A percentile compares a stretch with the other conserved stretches of the same genome.
phyloP scores from a whole-genome alignment of 371 early-diverging fungal genomes.

The Mortierella sp. region DNA sequence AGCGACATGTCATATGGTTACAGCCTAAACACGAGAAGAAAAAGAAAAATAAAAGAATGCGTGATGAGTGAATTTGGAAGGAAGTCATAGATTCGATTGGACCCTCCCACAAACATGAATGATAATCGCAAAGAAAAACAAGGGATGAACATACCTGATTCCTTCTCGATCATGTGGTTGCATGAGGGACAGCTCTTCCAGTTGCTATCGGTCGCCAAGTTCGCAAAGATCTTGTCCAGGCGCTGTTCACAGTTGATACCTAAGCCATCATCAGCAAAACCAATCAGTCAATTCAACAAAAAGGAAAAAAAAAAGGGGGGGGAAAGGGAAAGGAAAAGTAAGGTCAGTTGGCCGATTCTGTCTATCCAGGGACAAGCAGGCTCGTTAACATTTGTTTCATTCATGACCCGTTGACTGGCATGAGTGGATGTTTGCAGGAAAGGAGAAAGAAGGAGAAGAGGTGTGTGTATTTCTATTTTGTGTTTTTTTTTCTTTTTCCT shows the following conservation, averaged over 20 bases:
- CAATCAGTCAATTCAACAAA: background rate
- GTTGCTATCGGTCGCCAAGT: background rate
- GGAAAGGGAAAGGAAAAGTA: background rate
- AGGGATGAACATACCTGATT: conserved; percentile 1
- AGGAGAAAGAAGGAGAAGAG: background rate
- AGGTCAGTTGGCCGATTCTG: background rate
- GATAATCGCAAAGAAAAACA: background rate
- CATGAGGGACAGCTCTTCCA: conserved; percentile 39
- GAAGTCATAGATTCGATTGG: too few relatives aligned
- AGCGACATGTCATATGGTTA: conserved; percentile 41
- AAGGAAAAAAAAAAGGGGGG: background rate
- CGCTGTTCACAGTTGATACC: conserved; percentile 21
- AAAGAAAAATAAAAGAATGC: background rate
- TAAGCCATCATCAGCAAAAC: too few relatives aligned
- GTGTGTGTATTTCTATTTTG: too few relatives aligned
- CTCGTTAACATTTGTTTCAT: background rate
- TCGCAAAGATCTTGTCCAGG: conserved; percentile 13
- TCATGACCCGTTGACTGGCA: background rate
- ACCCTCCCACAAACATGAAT: background rate
- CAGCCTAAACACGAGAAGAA: conserved; percentile 15
- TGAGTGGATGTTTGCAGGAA: background rate
- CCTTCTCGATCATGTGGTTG: conserved; percentile 21
- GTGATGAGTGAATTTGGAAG: background rate
- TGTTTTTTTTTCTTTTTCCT: too few relatives aligned
- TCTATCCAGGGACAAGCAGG: background rate